Percentiles rank a stretch among this genome's conserved stretches.
These are phyloP conservation scores for Paramyrothecium roridum DNA, from an alignment of 2,329 filamentous ascomycete species.

Conservation along the genomic window DNA sequence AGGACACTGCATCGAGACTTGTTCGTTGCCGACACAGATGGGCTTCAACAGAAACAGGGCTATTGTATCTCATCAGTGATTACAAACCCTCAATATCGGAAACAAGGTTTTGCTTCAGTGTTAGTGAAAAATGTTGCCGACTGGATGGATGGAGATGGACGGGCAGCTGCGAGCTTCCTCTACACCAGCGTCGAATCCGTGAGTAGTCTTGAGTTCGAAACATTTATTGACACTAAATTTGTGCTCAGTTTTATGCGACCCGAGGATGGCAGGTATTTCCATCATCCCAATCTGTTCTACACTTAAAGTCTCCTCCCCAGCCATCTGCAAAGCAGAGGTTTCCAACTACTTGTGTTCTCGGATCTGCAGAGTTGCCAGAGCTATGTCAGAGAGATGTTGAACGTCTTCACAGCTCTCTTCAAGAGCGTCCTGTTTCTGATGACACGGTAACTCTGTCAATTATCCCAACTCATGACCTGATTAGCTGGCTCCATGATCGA, in stretches of 20 bases:
- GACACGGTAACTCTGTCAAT: neutral
- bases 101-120: neutral
- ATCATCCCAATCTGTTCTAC: neutral
- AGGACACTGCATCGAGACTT: neutral
- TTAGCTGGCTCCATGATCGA: neutral
- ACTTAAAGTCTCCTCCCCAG: no score
- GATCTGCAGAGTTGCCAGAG: neutral
- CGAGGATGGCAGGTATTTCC: neutral
- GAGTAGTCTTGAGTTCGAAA: neutral
- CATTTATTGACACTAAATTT: neutral
- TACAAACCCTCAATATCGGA: neutral
- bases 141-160: neutral
- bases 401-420: no score
- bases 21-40: neutral
- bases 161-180: neutral
- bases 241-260: neutral
- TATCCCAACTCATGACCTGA: neutral
- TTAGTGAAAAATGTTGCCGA: neutral
- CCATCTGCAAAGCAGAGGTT: neutral
- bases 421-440: neutral
- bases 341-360: neutral
- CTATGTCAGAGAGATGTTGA: neutral
- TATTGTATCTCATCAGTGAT: neutral
- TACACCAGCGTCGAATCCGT: neutral
- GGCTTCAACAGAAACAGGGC: neutral